Conservation (phyloP, 1,284 basidiomycete genomes). For the Takashimella tepidaria region DNA sequence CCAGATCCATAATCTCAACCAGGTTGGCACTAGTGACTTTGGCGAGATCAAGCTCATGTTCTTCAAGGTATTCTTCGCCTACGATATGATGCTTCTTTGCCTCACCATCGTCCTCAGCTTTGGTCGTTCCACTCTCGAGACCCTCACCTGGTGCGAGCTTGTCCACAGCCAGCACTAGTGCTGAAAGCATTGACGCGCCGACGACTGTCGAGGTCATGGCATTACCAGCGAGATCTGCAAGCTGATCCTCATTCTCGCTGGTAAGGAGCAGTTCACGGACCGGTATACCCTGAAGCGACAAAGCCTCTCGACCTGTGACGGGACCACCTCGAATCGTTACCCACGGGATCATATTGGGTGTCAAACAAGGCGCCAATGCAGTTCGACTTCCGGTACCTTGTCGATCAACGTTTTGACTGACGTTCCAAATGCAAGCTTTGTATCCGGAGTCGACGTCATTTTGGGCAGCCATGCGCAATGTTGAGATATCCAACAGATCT, state of each 20-base stretch:
- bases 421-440: conserved; percentile 94
- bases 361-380: conserved; percentile 86
- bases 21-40: conserved; percentile 54
- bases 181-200: conserved; percentile 80
- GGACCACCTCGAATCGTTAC: conserved; percentile 95
- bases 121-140: conserved; percentile 20
- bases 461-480: conserved; percentile 71
- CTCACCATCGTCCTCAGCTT: conserved; percentile 56
- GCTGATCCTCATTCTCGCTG: conserved; percentile 85
- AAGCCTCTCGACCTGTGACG: conserved; percentile 85
- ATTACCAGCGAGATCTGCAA: conserved; percentile 91
- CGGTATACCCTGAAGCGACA: conserved; percentile 89
- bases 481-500: conserved; percentile 88
- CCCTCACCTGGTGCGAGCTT: conserved; percentile 63
- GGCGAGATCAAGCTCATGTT: conserved; percentile 64
- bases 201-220: conserved; percentile 97
- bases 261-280: conserved; percentile 87
- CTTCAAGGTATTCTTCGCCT: conserved; percentile 62
- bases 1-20: conserved; percentile 58
- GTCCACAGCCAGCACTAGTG: conserved; percentile 63
- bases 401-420: conserved; percentile 94
- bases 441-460: conserved; percentile 71
- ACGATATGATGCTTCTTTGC: conserved; percentile 58
- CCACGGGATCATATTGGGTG: conserved; percentile 93
- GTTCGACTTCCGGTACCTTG: conserved; percentile 72